A percentile compares a stretch with the other conserved stretches of the same genome.
These are phyloP conservation scores for Mycosphaerelloides madeirae DNA, from an alignment of 2,329 filamentous ascomycete genomes.

Conservation along the genomic window DNA sequence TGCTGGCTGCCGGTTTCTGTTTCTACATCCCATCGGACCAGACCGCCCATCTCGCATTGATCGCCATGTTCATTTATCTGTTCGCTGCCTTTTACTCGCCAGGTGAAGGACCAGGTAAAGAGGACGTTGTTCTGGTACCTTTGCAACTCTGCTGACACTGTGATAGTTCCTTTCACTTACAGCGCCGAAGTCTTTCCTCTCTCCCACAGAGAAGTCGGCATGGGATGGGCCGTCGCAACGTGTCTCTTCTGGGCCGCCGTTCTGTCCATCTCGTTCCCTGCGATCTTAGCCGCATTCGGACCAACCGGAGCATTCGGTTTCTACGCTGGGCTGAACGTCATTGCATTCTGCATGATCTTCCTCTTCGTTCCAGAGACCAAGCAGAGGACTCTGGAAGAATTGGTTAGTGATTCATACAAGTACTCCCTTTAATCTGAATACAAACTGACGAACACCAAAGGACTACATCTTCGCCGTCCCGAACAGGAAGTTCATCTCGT, in stretches of 20 bases:
- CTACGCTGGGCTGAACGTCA: constrained; percentile 53
- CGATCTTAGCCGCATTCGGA: constrained; percentile 45
- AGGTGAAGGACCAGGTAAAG: constrained; percentile 39
- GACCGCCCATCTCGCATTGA: constrained; percentile 36
- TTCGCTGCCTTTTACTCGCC: constrained; percentile 43
- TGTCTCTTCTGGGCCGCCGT: constrained; percentile 54
- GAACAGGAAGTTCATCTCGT: constrained; percentile 33
- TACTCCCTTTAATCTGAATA: not conserved
- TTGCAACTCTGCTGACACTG: constrained; percentile 1
- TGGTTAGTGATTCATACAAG: constrained; percentile 14
- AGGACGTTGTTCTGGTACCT: not conserved
- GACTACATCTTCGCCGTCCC: constrained; percentile 51
- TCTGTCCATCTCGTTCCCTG: constrained; percentile 48
- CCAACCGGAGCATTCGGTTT: constrained; percentile 54
- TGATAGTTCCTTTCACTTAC: constrained; percentile 62
- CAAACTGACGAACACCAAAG: not conserved
- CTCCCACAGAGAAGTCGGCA: constrained; percentile 66
- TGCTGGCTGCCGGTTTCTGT: constrained; percentile 46
- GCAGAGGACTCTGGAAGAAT: constrained; percentile 45
- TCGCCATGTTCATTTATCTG: constrained; percentile 51
- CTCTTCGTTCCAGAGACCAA: constrained; percentile 50
- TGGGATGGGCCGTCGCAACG: constrained; percentile 65
- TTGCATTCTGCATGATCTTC: constrained; percentile 49
- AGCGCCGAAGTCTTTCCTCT: constrained; percentile 66
- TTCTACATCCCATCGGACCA: constrained; percentile 34